A percentile compares a stretch with the other conserved stretches of the same genome.
Conservation (phyloP, 176 grass and related monocot species). For the Poa pratensis region DNA sequence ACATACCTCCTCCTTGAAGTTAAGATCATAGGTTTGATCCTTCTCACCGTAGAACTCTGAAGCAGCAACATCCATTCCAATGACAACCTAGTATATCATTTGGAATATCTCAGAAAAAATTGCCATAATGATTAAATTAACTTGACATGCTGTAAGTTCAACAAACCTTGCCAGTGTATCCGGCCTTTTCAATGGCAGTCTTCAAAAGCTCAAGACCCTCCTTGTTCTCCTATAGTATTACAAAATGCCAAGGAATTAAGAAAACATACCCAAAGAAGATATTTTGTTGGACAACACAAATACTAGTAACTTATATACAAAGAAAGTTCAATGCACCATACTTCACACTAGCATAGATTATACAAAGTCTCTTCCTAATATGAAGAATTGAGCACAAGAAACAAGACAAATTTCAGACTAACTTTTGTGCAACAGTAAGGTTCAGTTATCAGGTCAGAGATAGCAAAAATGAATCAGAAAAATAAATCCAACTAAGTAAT, state of each 20-base stretch:
- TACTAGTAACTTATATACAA: background rate
- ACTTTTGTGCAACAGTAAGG: background rate
- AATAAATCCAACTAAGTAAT: no score
- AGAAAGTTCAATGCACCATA: background rate
- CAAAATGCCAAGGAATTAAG: background rate
- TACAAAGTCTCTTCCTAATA: background rate
- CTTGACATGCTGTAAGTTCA: no score
- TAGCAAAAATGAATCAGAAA: no score
- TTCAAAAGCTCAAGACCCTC: no score
- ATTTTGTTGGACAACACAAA: background rate
- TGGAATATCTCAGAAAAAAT: background rate
- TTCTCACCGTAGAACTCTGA: slow-evolving; percentile 95
- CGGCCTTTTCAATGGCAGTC: no score
- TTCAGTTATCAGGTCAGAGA: background rate
- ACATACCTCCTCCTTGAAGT: background rate
- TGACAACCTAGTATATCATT: slow-evolving; percentile 66
- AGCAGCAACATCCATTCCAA: slow-evolving; percentile 99
- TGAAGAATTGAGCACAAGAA: background rate
- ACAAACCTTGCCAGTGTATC: no score
- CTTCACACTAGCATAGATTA: background rate
- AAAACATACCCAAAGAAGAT: no score
- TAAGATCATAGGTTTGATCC: slow-evolving; percentile 41
- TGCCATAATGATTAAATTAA: no score
- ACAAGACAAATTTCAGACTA: background rate
- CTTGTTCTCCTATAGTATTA: no score